Conservation (phyloP, 176 grass and related monocot species). For the Zizania latifolia region DNA sequence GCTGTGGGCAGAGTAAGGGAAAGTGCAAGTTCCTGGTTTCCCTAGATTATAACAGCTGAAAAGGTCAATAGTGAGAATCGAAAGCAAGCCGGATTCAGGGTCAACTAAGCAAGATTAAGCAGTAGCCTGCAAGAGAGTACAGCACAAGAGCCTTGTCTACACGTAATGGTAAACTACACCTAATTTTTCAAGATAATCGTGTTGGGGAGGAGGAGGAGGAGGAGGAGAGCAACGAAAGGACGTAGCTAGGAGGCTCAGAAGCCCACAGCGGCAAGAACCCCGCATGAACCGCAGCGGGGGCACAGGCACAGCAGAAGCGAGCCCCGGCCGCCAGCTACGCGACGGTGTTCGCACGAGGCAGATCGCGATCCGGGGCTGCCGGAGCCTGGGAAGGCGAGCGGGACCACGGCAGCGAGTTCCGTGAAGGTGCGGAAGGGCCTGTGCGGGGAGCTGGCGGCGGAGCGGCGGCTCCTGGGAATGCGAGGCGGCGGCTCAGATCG, state of each 20-base stretch:
- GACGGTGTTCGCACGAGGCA: neutral
- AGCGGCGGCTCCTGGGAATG: neutral
- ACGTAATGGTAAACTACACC: neutral
- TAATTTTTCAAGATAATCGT: constrained; percentile 9
- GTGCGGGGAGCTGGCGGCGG: neutral
- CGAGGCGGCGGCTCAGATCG: neutral
- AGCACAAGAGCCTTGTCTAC: neutral
- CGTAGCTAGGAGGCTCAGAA: neutral
- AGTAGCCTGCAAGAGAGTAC: neutral
- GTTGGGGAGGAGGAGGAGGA: neutral
- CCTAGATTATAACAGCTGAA: neutral
- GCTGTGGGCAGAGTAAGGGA: neutral
- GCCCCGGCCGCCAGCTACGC: too few species aligned
- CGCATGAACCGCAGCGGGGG: neutral
- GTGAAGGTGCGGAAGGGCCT: neutral
- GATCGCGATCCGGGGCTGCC: neutral
- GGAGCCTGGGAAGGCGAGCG: neutral
- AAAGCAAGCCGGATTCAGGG: neutral
- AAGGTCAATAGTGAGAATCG: neutral
- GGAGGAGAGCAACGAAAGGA: too few species aligned
- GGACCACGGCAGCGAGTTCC: neutral
- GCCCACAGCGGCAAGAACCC: neutral
- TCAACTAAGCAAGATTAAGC: neutral
- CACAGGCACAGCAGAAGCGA: neutral
- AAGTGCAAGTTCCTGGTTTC: neutral